Base-by-base conservation (phyloP, 1,284 basidiomycete genomes). In the Pyrrhoderma noxium region DNA sequence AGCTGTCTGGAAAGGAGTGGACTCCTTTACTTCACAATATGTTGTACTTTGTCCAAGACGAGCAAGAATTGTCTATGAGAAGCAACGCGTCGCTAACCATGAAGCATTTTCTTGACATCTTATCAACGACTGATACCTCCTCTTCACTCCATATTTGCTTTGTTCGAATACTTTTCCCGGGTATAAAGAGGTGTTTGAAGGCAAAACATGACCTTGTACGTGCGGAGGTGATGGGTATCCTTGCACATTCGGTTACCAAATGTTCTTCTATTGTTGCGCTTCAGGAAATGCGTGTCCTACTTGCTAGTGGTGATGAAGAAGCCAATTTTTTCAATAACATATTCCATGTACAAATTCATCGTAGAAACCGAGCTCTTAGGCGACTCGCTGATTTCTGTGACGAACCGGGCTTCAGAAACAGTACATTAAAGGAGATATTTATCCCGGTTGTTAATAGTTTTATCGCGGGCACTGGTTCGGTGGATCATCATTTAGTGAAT, bases 321-420 rank as follows among this genome's bases (percentile, higher is more conserved):
- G 93, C 92, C 23, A 94, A 87, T 64, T 95, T 99, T 70, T 98
- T 99, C 76, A 85, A 86, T 72, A 99, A 99, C 67, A 82, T 99
- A 47, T 81, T 89, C 57, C 96, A 99, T 65, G 83, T 99, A 48
- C 96, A 99, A 68, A 71, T 89, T 3, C 95, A 99, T 66, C 85
- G 95, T 53, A 82, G 95, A 18, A 84, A 85, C 1, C 76, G 96
- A 57, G 95, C 96, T 0, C 74, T 99, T 34, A 82, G 88, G 25
- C 79, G 94, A 27, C 76, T 99, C 11, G 83, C 82, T 0, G 92
- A 97, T 45, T 79, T 85, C 50, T 85, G 84, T 51, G 79, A 85
- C n/a, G 76, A 82, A 49, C 82, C 82, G 1, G 70, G 71, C 14
- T 66, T 98, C 44, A 75, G 82, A 39, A 90, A 87, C 62, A 76